Evolutionary conservation across 495 filamentous ascomycete genomes (phyloP).

Genomic region (Podospora australis): DNA sequence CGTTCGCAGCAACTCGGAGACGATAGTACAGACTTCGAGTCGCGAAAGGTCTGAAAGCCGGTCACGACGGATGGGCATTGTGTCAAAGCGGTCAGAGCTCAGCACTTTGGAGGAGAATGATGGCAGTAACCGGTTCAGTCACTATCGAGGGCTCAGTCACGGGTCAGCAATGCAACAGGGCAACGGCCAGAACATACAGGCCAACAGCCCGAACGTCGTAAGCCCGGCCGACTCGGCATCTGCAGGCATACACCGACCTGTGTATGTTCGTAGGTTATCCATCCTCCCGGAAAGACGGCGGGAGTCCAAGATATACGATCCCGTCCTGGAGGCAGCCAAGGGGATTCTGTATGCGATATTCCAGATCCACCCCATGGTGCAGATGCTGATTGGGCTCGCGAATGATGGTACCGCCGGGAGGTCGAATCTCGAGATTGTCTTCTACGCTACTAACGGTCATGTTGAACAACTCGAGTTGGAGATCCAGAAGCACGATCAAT

Average conservation of each 20-base stretch:
- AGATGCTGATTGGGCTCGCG: conserved; percentile 63
- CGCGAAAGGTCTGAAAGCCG: conserved; percentile 47
- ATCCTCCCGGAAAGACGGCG: conserved; percentile 77
- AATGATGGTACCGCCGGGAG: conserved; percentile 60
- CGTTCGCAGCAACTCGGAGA: conserved; percentile 86
- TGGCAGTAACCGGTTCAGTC: conserved; percentile 64
- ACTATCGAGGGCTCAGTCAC: conserved; percentile 75
- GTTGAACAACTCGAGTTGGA: conserved; percentile 69
- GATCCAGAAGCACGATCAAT: conserved; percentile 57
- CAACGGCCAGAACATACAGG: conserved; percentile 31
- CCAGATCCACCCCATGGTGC: conserved; percentile 71
- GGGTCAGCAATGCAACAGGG: conserved; percentile 68
- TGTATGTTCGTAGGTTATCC: conserved; percentile 69
- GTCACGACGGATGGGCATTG: conserved; percentile 75
- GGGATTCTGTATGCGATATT: conserved; percentile 82
- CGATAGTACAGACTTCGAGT: conserved; percentile 48
- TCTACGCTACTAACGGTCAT: conserved; percentile 68
- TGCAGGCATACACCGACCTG: conserved; percentile 46
- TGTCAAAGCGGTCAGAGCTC: conserved; percentile 67
- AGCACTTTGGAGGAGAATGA: conserved; percentile 68
- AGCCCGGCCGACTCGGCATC: conserved; percentile 52
- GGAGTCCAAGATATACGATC: conserved; percentile 50
- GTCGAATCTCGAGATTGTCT: conserved; percentile 68
- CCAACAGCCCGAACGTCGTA: conserved; percentile 45
- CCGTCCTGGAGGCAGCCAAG: conserved; percentile 72